Evolutionary conservation across 2,329 filamentous ascomycete genomes (phyloP), one percentile per base, ranked within the genome.

Genomic region (Diplodia scrobiculata): DNA sequence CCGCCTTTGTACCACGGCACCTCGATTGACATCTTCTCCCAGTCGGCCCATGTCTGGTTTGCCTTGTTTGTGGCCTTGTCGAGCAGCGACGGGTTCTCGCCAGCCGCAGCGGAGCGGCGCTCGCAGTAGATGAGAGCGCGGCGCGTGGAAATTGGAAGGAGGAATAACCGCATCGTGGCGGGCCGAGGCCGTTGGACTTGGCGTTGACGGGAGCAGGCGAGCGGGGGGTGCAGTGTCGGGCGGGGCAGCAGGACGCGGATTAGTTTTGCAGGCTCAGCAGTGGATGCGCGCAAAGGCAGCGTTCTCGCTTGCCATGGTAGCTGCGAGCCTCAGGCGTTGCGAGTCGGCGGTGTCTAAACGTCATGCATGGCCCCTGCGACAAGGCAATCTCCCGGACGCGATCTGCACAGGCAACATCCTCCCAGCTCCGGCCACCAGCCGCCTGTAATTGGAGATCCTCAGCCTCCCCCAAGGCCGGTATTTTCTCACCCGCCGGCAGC

Each of bases 71-170:
- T 89, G 70, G 87, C 79, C 74, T 86, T 88, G 77, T 97, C 92
- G 67, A 89, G 75, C 71, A 86, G 79, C n/a, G 83, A 83, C 84
- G 83, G 73, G 82, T 78, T 64, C 84, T 80, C 47, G 83, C 80
- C 9, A 84, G 77, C 38, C 60, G 76, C 71, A 68, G 71, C 69
- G 45, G 84, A 79, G 69, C 91, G 81, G 70, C 89, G 89, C 75
- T 97, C 91, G 79, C 91, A 96, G 82, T 97, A 98, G 73, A 99
- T 87, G 69, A 99, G 87, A 62, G 92, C 93, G 74, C 93, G 90
- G 74, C 91, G 87, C 70, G 92, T 96, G 67, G 94, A 96, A 73
- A 99, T 89, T 69, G 95, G 95, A 66, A 99, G 86, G 70, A 99
- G 88, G 80, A 92, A 97, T 78, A 99, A 85, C 77, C 92, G 91